A percentile compares a stretch with the other conserved stretches of the same genome.
Conservation (phyloP, 331 rosid genomes). For the Ulmus americana region DNA sequence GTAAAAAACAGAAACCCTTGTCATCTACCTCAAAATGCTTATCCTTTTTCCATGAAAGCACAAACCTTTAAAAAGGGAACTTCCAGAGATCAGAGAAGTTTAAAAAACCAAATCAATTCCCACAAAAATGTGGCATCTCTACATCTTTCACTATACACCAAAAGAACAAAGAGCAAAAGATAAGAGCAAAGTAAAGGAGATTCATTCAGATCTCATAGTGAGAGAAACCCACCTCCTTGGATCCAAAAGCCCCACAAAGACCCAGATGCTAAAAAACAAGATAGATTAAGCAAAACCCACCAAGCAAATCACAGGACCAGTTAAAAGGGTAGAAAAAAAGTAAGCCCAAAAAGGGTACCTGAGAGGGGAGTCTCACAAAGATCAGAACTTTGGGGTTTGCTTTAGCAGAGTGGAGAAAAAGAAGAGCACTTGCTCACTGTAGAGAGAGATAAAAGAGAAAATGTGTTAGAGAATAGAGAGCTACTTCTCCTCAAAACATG, state of each 20-base stretch:
- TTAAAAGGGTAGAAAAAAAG: constrained; percentile 18
- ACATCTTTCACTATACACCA: constrained; percentile 6
- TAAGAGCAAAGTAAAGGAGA: constrained; percentile 27
- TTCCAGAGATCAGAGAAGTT: constrained; percentile 15
- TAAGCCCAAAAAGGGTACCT: constrained; percentile 36
- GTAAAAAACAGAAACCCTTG: not conserved
- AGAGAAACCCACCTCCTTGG: constrained; percentile 29
- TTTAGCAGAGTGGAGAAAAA: constrained; percentile 29
- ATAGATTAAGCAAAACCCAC: constrained; percentile 32
- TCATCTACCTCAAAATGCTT: constrained; percentile 28
- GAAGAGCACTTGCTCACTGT: constrained; percentile 29
- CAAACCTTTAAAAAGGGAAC: constrained; percentile 11
- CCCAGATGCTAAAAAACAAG: constrained; percentile 35
- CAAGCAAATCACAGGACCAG: constrained; percentile 33
- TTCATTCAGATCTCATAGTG: constrained; percentile 33
- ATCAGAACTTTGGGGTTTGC: constrained; percentile 33
- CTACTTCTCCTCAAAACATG: constrained; percentile 29
- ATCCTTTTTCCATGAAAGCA: constrained; percentile 15
- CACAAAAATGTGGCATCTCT: constrained; percentile 16
- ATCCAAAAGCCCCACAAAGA: constrained; percentile 33
- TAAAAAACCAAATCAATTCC: constrained; percentile 9
- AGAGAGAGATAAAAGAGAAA: constrained; percentile 25
- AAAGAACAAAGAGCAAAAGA: constrained; percentile 25
- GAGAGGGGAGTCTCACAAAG: constrained; percentile 26
- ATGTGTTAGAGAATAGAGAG: constrained; percentile 16